Evolutionary conservation across 2,329 filamentous ascomycete species (phyloP), one percentile per base, ranked within the genome.

Genomic region (Epichloe uncinata): DNA sequence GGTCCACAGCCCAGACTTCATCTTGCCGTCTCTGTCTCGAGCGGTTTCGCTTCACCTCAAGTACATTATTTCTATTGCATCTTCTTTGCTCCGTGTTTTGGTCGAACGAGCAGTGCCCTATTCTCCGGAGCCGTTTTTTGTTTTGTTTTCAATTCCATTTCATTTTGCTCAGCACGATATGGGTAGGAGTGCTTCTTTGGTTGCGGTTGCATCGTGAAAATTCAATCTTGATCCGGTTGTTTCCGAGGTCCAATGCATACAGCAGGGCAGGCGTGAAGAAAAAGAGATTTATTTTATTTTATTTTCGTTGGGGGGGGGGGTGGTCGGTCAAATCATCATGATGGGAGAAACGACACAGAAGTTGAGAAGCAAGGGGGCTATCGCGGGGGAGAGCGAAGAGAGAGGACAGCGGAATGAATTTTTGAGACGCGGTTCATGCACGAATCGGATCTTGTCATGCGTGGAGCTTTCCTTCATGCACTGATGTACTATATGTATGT

Each of bases 401-500:
- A 26, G 2, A 37, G 35, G 35, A 42, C 40, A 22, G 40, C 40
- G 40, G 20, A 42, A 20, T 40, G 40, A 22, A 15, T 9, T 42
- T 41, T 26, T 11, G 26, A 30, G 26, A 30, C 26, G 3, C 26
- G 9, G 5, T 18, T 15, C 16, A n/a, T 42, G 40, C 40, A 26
- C 20, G 40, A 8, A 41, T 15, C 18, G 40, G 18, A 1, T 30
- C 26, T 11, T 42, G 40, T 42, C 40, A 5, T 22, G 40, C 26
- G 26, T 30, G 26, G 8, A 30, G 20, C 12, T 18, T 42, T 35
- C n/a, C 42, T 37, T 46, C 43, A 50, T 42, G 48, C 30, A 13
- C 43, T 42, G 33, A 47, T 50, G 49, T 50, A 50, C 49, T 38
- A 47, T 30, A 30, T 30, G 3, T 47, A 50, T 50, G 49, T 47